Percentiles rank a stretch among this genome's conserved stretches.
phyloP scores from a whole-genome alignment of 2,329 filamentous ascomycete genomes.

The Sporothrix inflata region DNA sequence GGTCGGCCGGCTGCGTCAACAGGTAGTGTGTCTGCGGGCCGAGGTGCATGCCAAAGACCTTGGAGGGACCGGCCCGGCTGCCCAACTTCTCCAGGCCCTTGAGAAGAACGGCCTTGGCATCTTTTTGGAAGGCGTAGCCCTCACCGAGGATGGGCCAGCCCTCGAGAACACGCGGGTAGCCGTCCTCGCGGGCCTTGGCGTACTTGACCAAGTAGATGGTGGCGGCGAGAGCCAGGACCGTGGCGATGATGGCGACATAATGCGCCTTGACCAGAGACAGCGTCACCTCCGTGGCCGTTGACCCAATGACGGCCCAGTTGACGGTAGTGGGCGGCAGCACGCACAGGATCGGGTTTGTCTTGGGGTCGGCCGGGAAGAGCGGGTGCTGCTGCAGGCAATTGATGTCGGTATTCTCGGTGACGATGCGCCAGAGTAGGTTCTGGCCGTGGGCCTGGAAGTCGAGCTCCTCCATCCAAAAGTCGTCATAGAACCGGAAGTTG shows the following conservation, averaged over 20 bases:
- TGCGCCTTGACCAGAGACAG: constrained; percentile 18
- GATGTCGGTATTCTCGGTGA: constrained; percentile 33
- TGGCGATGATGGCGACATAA: not conserved
- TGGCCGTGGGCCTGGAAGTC: constrained; percentile 32
- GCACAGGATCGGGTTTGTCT: constrained; percentile 31
- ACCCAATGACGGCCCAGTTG: constrained; percentile 11
- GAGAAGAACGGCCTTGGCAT: constrained; percentile 22
- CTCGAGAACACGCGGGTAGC: constrained; percentile 15
- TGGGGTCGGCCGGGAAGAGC: constrained; percentile 31
- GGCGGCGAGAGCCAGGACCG: not conserved
- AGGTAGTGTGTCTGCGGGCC: constrained; percentile 28
- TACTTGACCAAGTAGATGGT: not conserved
- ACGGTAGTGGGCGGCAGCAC: not conserved
- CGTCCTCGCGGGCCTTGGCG: not conserved
- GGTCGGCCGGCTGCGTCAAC: constrained; percentile 18
- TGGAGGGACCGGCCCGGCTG: constrained; percentile 4
- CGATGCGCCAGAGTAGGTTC: constrained; percentile 33
- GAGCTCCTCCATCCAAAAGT: constrained; percentile 32
- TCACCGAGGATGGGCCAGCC: constrained; percentile 28
- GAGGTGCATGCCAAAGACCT: constrained; percentile 28
- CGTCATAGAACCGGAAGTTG: constrained; percentile 32
- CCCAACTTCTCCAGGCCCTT: constrained; percentile 16
- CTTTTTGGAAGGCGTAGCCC: constrained; percentile 23
- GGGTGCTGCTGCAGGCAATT: constrained; percentile 31
- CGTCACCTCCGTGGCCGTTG: constrained; percentile 12